Evolutionary conservation across 805 yeast species (phyloP), one percentile per base, ranked within the genome.

Genomic region (Hanseniaspora jakobsenii): DNA sequence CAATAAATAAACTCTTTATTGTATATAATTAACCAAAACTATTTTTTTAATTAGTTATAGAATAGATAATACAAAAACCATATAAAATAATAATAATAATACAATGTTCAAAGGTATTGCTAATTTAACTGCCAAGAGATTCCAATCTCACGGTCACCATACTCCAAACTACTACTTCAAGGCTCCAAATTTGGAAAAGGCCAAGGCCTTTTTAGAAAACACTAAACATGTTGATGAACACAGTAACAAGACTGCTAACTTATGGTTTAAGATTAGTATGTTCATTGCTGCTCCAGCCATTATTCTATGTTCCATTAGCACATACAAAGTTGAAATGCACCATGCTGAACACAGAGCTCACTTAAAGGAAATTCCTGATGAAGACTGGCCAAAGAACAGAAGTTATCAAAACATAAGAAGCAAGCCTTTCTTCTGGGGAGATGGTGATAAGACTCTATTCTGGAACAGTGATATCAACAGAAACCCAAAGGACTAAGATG

Each of bases 341-440:
- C 98, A 91, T 65, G 86, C 91, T 54, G 73, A 78, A 58, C 98
- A 91, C 73, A 77, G 91, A 70, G 73, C 72, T 62, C 91, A 81
- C 66, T 67, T 76, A 57, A 61, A 65, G 41, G 69, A 70, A 56
- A 68, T 84, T 48, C 64, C 85, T 27, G 96, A 87, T 63, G 89
- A 80, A 55, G 94, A 87, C 62, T 83, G 94, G 86, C 96, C 96
- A 59, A 68, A 64, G 50, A 91, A 81, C 66, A 83, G 83, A 71
- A 87, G 78, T 57, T 91, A 76, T 77, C 87, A 81, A 73, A 91
- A 91, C 74, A 65, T 86, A 56, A 84, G 97, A 77, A 62, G 64
- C 61, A 79, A 77, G 65, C 78, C 81, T 62, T 89, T 75, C 75
- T 89, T 86, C 80, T 91, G 97, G 97, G 98, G 98, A 62, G 89